Evolutionary conservation across 768 basidiomycete genomes (phyloP).

Genomic region (Mycena filopes): DNA sequence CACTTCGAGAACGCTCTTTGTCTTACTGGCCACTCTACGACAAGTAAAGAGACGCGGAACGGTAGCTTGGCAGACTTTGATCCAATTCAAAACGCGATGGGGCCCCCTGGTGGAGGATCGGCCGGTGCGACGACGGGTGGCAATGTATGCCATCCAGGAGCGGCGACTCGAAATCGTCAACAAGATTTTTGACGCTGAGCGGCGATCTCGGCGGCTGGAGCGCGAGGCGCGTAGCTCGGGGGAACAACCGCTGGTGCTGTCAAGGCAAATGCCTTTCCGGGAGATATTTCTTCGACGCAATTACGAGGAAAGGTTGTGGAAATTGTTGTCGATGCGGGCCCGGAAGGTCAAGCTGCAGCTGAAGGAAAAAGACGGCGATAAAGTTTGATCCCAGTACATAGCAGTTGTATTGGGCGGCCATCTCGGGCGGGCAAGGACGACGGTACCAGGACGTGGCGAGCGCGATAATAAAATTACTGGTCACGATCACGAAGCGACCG

Average conservation of each 20-base stretch:
- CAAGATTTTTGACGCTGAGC: constrained; percentile 39
- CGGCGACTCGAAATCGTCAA: constrained; percentile 64
- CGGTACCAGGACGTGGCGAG: constrained; percentile 15
- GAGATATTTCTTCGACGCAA: constrained; percentile 23
- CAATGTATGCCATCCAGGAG: constrained; percentile 70
- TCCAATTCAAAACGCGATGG: constrained; percentile 63
- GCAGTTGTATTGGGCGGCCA: constrained; percentile 17
- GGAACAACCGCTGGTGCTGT: neutral
- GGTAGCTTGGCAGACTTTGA: constrained; percentile 57
- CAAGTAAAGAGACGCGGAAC: constrained; percentile 63
- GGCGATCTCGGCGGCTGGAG: constrained; percentile 11
- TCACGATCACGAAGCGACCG: constrained; percentile 18
- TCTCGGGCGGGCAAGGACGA: constrained; percentile 5
- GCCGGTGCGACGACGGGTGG: constrained; percentile 68
- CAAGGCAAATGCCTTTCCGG: constrained; percentile 16
- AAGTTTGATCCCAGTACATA: constrained; percentile 21
- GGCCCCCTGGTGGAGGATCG: constrained; percentile 65
- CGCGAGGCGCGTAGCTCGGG: constrained; percentile 2
- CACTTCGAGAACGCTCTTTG: constrained; percentile 66
- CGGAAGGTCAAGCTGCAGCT: constrained; percentile 29
- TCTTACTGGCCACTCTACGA: constrained; percentile 65
- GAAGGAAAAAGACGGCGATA: constrained; percentile 11
- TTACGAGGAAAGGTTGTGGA: constrained; percentile 28
- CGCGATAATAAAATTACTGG: constrained; percentile 13
- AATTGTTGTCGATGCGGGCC: constrained; percentile 17